These are phyloP conservation scores for Phytophthora pinifolia DNA, from an alignment of 352 stramenopile species.

Conservation along the genomic window DNA sequence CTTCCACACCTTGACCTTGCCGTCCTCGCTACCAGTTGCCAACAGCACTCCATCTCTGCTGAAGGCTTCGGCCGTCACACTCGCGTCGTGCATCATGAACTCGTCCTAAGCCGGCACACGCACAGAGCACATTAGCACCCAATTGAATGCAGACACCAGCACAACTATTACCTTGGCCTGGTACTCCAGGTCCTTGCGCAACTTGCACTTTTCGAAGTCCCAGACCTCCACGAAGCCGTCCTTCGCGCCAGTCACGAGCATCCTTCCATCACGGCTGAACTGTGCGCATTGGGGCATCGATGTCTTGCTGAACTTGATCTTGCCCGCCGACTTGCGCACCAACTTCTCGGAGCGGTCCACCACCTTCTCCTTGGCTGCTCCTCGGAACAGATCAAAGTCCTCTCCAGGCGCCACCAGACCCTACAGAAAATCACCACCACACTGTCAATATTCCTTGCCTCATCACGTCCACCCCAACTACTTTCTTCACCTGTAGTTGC, in stretches of 20 bases:
- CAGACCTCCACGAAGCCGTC: slow-evolving; percentile 96
- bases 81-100: slow-evolving; percentile 91
- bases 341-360: slow-evolving; percentile 64
- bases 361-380: slow-evolving; percentile 48
- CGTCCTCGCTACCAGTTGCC: slow-evolving; percentile 84
- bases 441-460: background rate
- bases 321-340: slow-evolving; percentile 62
- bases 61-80: slow-evolving; percentile 87
- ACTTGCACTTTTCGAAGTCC: slow-evolving; percentile 89
- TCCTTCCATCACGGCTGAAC: slow-evolving; percentile 89
- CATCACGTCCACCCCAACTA: background rate
- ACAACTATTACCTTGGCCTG: slow-evolving; percentile 68
- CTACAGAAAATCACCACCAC: slow-evolving; percentile 26
- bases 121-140: background rate
- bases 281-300: slow-evolving; percentile 78
- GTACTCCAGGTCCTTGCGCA: slow-evolving; percentile 93
- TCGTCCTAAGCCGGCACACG: slow-evolving; percentile 56
- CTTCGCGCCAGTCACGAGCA: slow-evolving; percentile 92
- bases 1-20: slow-evolving; percentile 93
- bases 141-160: background rate
- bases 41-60: slow-evolving; percentile 88
- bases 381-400: slow-evolving; percentile 85
- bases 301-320: slow-evolving; percentile 91
- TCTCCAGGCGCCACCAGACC: slow-evolving; percentile 56
- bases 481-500: slow-evolving; percentile 55